These are phyloP conservation scores for Salix suchowensis DNA, from an alignment of 345 rosid genomes.

Conservation along the genomic window DNA sequence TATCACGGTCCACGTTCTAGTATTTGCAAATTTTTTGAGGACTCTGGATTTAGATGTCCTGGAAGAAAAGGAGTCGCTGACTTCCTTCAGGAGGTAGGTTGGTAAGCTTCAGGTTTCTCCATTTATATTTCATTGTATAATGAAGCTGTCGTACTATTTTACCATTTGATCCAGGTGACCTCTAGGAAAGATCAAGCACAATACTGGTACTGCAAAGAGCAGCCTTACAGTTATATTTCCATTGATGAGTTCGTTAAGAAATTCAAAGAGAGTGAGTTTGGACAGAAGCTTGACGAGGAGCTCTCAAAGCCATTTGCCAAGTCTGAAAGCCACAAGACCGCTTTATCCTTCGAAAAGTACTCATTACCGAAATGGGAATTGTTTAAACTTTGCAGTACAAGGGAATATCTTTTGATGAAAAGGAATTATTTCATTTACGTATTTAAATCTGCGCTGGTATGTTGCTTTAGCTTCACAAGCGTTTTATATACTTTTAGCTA, in stretches of 20 bases:
- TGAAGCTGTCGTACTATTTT: too few species aligned
- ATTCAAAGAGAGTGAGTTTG: constrained; percentile 32
- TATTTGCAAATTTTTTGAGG: constrained; percentile 40
- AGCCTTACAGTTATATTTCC: constrained; percentile 35
- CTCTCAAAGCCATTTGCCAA: constrained; percentile 37
- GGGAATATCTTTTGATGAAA: constrained; percentile 59
- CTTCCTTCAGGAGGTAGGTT: constrained; percentile 56
- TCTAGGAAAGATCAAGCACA: constrained; percentile 63
- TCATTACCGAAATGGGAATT: constrained; percentile 51
- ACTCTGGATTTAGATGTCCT: constrained; percentile 61
- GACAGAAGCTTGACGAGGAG: constrained; percentile 32
- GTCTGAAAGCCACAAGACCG: constrained; percentile 32
- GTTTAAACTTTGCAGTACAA: constrained; percentile 51
- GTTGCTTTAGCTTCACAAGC: neutral
- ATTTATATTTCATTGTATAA: neutral
- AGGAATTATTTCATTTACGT: constrained; percentile 55
- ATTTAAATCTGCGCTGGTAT: constrained; percentile 52
- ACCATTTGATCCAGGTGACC: constrained; percentile 36
- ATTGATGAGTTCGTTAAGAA: constrained; percentile 34
- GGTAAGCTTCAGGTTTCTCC: neutral
- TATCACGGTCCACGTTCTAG: constrained; percentile 52
- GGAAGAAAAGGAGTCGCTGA: constrained; percentile 60
- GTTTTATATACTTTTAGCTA: neutral
- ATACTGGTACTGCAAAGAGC: constrained; percentile 38
- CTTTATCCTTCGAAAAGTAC: constrained; percentile 36